Evolutionary conservation across 202 grass and related monocot species (phyloP).

Genomic region (Carex sylvatica): DNA sequence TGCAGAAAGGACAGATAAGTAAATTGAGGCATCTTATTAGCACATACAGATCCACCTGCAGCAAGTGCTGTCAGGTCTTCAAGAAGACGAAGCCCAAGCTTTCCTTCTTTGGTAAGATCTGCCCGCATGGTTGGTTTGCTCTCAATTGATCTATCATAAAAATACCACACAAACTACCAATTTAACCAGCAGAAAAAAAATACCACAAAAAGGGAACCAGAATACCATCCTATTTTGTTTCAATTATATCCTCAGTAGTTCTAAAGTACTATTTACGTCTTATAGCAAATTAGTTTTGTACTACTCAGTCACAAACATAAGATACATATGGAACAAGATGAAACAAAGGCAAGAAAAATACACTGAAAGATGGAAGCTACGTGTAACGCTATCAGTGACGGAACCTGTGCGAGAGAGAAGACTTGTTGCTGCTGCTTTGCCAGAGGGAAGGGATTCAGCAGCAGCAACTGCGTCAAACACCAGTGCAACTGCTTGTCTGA

Average conservation of each 20-base stretch:
- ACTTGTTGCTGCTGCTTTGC: conserved; percentile 64
- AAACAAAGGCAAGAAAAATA: conserved; percentile 39
- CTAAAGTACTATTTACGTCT: neutral
- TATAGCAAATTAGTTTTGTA: conserved; percentile 4
- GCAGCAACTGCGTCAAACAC: conserved; percentile 80
- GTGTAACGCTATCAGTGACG: conserved; percentile 72
- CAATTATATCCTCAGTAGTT: neutral
- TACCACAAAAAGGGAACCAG: conserved; percentile 17
- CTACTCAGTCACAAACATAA: neutral
- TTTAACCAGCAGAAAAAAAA: conserved; percentile 22
- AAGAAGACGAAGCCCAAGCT: conserved; percentile 86
- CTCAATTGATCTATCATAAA: conserved; percentile 46
- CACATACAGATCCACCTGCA: conserved; percentile 99
- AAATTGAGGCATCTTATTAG: conserved; percentile 28
- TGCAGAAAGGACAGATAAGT: conserved; percentile 19
- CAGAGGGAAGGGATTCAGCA: conserved; percentile 77
- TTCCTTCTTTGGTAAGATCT: conserved; percentile 69
- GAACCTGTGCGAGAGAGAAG: conserved; percentile 53
- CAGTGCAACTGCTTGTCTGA: conserved; percentile 95
- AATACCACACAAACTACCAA: conserved; percentile 32
- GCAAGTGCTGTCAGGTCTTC: conserved; percentile 99
- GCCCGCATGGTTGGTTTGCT: conserved; percentile 44
- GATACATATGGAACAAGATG: neutral
- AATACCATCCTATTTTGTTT: neutral
- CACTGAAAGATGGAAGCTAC: conserved; percentile 62